Base-by-base conservation (phyloP, 495 filamentous ascomycete species). In the Podospora appendiculata region DNA sequence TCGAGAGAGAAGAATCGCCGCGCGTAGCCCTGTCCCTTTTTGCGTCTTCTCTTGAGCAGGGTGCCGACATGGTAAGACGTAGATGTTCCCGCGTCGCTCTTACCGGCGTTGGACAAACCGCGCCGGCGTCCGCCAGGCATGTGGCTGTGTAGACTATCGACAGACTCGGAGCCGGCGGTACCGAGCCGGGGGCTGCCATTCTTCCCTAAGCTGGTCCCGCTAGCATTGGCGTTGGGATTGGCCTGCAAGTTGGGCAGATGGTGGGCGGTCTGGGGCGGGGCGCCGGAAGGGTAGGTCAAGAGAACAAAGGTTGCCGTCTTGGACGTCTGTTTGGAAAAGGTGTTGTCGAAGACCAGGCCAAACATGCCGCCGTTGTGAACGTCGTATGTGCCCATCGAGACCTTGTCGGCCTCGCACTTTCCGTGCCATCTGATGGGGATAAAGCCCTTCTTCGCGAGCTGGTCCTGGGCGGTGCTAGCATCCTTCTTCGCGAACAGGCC, bases 301-400 rank as follows among this genome's bases (percentile, higher is more conserved):
- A 97, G 80, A 16, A 96, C 92, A 56, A 97, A 87, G 16, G 92
- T 97, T 11, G 88, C 88, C 39, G 87, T 95, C 70, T 98, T 98
- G 47, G 90, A 89, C 40, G 89, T 82, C 63, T 90, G 86, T 71
- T 96, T 97, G 46, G 91, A 94, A 66, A 97, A 97, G 34, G 94
- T 98, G 64, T 98, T 98, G 78, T 98, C 93, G 64, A 98, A 96
- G 25, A 97, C 88, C 50, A 98, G 76, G 33, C 89, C 93, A 68
- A 94, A 98, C 82, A 96, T 96, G 51, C 91, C 93, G 3, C 87
- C 88, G 48, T 88, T 82, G 12, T 77, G 79, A 13, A 96, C 89
- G 64, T 94, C 83, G 67, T 89, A 89, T 13, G 86, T 93, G 0
- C 93, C 93, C 64, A 90, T 86, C 10, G 89, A 84, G n/a, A 95